Conservation (phyloP, 78 protist species). For the Paratrimastix pyriformis region DNA sequence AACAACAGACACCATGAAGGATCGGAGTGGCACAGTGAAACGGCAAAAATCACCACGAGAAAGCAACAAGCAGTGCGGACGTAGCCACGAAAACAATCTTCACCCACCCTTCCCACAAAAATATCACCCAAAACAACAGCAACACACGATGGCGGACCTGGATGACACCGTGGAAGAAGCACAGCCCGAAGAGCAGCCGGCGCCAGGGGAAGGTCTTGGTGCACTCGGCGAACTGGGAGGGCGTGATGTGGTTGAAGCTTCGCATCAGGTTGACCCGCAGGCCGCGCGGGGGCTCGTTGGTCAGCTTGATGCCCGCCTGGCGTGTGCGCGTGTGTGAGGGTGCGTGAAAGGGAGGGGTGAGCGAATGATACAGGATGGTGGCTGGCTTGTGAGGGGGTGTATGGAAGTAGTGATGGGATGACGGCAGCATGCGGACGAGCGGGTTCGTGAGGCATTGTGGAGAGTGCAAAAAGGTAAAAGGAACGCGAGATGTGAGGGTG, state of each 20-base stretch:
- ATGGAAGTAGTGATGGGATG: no score
- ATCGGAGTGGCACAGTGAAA: background rate
- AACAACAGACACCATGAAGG: background rate
- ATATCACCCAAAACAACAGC: background rate
- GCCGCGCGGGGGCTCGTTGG: constrained; percentile 69
- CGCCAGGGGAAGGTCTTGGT: background rate
- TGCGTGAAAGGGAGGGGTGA: no score
- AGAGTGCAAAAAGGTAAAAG: no score
- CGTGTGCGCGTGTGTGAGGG: no score
- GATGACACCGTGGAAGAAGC: constrained; percentile 49
- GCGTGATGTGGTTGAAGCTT: background rate
- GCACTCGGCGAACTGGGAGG: background rate
- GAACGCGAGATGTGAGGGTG: no score
- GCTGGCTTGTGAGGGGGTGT: no score
- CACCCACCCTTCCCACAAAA: background rate
- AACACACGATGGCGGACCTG: no score
- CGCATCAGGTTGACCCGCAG: constrained; percentile 47
- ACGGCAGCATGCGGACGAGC: no score
- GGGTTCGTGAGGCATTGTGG: no score
- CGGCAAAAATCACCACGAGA: background rate
- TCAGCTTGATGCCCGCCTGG: constrained; percentile 58
- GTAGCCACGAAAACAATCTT: background rate
- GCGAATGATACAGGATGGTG: no score
- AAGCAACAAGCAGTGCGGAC: background rate
- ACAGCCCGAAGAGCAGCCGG: constrained; percentile 37